Percentiles rank a stretch among this genome's conserved stretches.
These are phyloP conservation scores for Seiridium cupressi DNA, from an alignment of 2,329 filamentous ascomycete species.

Conservation along the genomic window DNA sequence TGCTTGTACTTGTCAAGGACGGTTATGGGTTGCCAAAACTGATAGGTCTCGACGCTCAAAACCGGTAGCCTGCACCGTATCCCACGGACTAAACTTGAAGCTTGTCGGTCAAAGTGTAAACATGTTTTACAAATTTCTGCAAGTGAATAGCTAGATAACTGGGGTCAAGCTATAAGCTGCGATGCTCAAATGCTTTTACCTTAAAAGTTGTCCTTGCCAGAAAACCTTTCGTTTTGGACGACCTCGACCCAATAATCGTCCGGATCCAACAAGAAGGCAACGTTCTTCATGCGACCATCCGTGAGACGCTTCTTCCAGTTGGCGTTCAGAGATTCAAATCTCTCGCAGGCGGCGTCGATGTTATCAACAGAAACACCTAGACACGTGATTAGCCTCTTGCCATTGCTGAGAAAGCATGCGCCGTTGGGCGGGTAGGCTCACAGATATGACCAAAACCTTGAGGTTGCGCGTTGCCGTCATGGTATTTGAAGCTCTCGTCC, in stretches of 20 bases:
- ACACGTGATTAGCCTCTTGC: too few species aligned
- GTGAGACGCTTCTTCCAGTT: slow-evolving; percentile 95
- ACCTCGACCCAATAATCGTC: slow-evolving; percentile 82
- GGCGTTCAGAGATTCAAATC: slow-evolving; percentile 79
- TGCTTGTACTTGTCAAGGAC: too few species aligned
- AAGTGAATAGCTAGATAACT: too few species aligned
- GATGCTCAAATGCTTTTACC: background rate
- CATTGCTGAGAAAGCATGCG: too few species aligned
- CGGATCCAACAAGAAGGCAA: slow-evolving; percentile 87
- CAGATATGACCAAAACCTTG: slow-evolving; percentile 96
- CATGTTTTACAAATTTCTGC: too few species aligned
- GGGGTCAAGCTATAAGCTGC: background rate
- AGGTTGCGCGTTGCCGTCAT: slow-evolving; percentile 87
- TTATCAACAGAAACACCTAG: slow-evolving; percentile 81
- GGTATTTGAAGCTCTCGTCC: slow-evolving; percentile 79
- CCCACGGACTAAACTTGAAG: too few species aligned
- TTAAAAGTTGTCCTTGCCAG: slow-evolving; percentile 52
- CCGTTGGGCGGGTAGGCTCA: slow-evolving; percentile 36
- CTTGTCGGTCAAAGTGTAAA: too few species aligned
- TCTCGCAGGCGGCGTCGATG: slow-evolving; percentile 79
- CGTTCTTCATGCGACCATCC: slow-evolving; percentile 88
- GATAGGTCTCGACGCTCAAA: too few species aligned
- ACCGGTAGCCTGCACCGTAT: too few species aligned
- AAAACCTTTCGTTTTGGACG: slow-evolving; percentile 75
- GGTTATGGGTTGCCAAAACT: too few species aligned